Conservation (phyloP, 2,329 filamentous ascomycete species). For the Sarocladiaceae sp. region DNA sequence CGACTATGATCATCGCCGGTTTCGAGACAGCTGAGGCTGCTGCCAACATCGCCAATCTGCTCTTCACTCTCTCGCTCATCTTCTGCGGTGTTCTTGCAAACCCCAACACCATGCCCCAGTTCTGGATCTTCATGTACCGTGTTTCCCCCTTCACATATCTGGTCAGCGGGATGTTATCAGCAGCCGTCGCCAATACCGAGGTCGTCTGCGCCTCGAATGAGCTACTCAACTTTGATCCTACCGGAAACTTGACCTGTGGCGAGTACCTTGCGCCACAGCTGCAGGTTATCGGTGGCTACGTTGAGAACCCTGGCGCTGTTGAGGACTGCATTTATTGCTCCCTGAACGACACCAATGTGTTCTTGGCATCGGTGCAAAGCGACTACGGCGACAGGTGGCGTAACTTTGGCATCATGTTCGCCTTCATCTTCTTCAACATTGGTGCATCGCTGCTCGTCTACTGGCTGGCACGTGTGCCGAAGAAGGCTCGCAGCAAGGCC, state of each 20-base stretch:
- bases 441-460: slow-evolving; percentile 50
- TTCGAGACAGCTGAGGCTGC: slow-evolving; percentile 72
- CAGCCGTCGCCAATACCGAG: slow-evolving; percentile 61
- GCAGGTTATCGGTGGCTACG: slow-evolving; percentile 42
- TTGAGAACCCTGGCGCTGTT: slow-evolving; percentile 44
- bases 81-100: slow-evolving; percentile 72
- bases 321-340: slow-evolving; percentile 53
- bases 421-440: slow-evolving; percentile 57
- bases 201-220: slow-evolving; percentile 69
- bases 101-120: slow-evolving; percentile 59
- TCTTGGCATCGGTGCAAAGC: slow-evolving; percentile 43
- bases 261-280: slow-evolving; percentile 44
- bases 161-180: slow-evolving; percentile 66
- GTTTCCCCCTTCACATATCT: slow-evolving; percentile 81
- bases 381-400: slow-evolving; percentile 60
- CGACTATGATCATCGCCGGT: slow-evolving; percentile 71
- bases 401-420: slow-evolving; percentile 62
- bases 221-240: slow-evolving; percentile 35
- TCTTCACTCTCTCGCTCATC: slow-evolving; percentile 69
- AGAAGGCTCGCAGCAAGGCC: slow-evolving; percentile 27
- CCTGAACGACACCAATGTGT: slow-evolving; percentile 47
- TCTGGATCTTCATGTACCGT: slow-evolving; percentile 85
- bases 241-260: slow-evolving; percentile 49
- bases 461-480: slow-evolving; percentile 47
- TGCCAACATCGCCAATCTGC: slow-evolving; percentile 70